Percentiles rank a stretch among this genome's conserved stretches.
Conservation (phyloP, 2,329 filamentous ascomycete species). For the Paracoccidioides lutzii region DNA sequence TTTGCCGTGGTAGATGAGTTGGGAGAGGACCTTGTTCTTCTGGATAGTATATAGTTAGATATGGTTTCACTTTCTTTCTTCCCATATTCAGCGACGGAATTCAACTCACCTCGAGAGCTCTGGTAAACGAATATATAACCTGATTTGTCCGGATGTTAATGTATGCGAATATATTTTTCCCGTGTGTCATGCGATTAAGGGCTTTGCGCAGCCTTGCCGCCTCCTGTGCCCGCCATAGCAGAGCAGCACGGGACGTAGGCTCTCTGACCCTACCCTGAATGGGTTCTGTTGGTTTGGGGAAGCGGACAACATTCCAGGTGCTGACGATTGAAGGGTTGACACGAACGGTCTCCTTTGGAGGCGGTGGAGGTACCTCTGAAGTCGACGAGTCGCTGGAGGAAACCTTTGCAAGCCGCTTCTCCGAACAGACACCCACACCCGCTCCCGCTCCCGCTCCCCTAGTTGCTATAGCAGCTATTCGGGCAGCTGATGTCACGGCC, state of each 20-base stretch:
- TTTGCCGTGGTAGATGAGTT: constrained; percentile 51
- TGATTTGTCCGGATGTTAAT: constrained; percentile 50
- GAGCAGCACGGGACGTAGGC: constrained; percentile 31
- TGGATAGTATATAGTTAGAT: constrained; percentile 14
- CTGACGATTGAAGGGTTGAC: constrained; percentile 10
- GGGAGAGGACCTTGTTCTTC: constrained; percentile 41
- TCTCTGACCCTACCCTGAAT: constrained; percentile 32
- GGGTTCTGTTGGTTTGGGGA: constrained; percentile 11
- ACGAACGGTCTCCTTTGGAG: constrained; percentile 3
- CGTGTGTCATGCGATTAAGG: constrained; percentile 36
- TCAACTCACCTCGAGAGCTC: constrained; percentile 40
- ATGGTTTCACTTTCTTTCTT: neutral
- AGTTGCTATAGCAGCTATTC: neutral
- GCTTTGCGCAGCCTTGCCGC: constrained; percentile 32
- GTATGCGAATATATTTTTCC: constrained; percentile 51
- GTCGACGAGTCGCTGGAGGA: neutral
- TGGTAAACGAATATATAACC: constrained; percentile 49
- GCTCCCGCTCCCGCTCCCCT: too few species aligned
- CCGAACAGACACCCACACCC: neutral
- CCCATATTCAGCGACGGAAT: neutral
- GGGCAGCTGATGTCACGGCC: neutral
- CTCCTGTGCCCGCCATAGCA: constrained; percentile 25
- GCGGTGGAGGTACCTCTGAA: neutral
- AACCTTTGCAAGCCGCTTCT: neutral
- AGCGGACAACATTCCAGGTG: constrained; percentile 8